Base-by-base conservation (phyloP, 495 filamentous ascomycete genomes). In the Aspergillus bertholletiae region DNA sequence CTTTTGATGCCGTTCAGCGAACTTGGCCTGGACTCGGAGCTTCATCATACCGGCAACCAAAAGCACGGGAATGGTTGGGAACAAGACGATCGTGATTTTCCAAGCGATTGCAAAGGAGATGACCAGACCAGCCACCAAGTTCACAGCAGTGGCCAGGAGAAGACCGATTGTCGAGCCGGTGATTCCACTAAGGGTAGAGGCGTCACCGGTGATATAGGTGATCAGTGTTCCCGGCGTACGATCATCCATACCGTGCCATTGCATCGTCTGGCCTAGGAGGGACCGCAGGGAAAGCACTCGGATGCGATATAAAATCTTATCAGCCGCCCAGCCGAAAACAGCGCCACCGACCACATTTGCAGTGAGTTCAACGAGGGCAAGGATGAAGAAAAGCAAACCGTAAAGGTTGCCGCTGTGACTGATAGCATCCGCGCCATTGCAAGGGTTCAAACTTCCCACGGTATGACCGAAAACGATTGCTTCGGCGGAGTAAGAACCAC, bases 1-100 rank as follows among this genome's bases (percentile, higher is more conserved):
- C 46, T 76, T 72, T 44, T 80, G 75, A 45, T 88, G 84, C 7
- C 80, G 72, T 43, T 83, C 74, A 46, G 85, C 79, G 41, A 84
- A 83, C 17, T 77, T 71, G 7, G 76, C 70, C 28, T 79, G 68
- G 2, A 80, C 69, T 18, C 73, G 62, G 37, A 84, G 69, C 50
- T 80, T 74, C 76, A 87, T 76, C 57, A 82, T 75, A 18, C 74
- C 69, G 18, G 72, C 65, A 1, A 56, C 58, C 22, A 83, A 56
- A 8, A 76, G 56, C 2, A 76, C 57, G 53, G 77, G 72, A 56
- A 79, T 61, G 47, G 66, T 60, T 45, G 71, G 59, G 20, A 76
- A 57, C 48, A 72, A 53, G 37, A 74, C 62, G n/a, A 73, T 68
- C 21, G 69, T 62, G 39, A 73, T 76, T 49, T 68, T 70, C 73